Evolutionary conservation across 164 flowering plant genomes (phyloP).

Genomic region (Chimonanthus praecox): DNA sequence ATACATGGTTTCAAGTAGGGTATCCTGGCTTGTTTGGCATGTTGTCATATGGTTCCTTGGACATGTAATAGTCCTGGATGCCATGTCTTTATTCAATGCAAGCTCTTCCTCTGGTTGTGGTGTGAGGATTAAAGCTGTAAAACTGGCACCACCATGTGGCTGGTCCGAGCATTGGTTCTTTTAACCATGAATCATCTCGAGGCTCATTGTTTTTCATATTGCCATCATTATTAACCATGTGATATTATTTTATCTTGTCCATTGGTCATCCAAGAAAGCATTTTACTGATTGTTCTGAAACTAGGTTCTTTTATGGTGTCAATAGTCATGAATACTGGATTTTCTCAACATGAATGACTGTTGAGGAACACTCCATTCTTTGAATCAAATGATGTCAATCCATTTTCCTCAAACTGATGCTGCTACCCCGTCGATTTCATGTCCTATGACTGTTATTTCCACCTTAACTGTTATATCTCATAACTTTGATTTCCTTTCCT

Average conservation of each 20-base stretch:
- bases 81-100: background rate
- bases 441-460: too few species aligned
- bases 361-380: background rate
- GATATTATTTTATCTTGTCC: background rate
- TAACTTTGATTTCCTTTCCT: background rate
- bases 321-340: background rate
- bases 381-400: too few species aligned
- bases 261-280: background rate
- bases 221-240: background rate
- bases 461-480: background rate
- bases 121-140: background rate
- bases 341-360: background rate
- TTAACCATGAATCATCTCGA: background rate
- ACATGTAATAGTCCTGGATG: background rate
- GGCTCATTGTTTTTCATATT: background rate
- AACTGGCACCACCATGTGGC: background rate
- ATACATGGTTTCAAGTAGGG: background rate
- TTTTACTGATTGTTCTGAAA: background rate
- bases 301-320: background rate
- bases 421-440: too few species aligned
- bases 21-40: background rate
- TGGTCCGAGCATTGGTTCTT: background rate
- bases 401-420: too few species aligned
- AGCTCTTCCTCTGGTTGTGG: background rate
- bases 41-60: background rate